Evolutionary conservation across 2,329 filamentous ascomycete species (phyloP).

Genomic region (Neonectria coccinea): DNA sequence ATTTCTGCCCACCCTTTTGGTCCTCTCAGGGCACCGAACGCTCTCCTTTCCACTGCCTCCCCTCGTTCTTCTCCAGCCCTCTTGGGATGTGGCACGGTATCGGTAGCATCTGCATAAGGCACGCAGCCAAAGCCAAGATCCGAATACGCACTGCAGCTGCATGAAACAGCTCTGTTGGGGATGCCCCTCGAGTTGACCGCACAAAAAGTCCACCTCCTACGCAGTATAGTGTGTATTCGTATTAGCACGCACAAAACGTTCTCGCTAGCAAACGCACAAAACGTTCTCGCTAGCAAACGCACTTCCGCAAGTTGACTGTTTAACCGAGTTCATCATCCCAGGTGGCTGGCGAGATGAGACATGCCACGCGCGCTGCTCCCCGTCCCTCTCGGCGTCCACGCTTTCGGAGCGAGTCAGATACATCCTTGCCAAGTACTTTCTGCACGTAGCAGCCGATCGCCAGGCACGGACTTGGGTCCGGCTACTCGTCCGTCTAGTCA

Average conservation of each 20-base stretch:
- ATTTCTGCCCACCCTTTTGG: slow-evolving; percentile 18
- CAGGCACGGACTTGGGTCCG: slow-evolving; percentile 42
- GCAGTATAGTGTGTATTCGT: not conserved
- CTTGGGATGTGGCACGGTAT: slow-evolving; percentile 4
- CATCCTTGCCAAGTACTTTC: slow-evolving; percentile 13
- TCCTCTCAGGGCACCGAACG: not conserved
- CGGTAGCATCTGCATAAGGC: slow-evolving; percentile 2
- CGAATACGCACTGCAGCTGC: slow-evolving; percentile 15
- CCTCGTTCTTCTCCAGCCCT: slow-evolving; percentile 12
- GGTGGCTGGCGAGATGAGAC: slow-evolving; percentile 18
- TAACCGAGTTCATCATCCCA: slow-evolving; percentile 16
- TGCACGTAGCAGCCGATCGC: slow-evolving; percentile 30
- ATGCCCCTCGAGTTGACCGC: not conserved
- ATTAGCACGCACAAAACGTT: not conserved
- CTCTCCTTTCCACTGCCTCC: slow-evolving; percentile 15
- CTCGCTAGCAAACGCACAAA: not conserved
- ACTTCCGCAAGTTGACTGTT: not conserved
- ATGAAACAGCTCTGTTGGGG: not conserved
- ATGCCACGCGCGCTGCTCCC: not conserved
- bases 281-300: not conserved
- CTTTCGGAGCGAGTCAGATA: slow-evolving; percentile 40
- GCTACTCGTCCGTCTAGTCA: slow-evolving; percentile 27
- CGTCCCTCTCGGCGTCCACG: slow-evolving; percentile 1
- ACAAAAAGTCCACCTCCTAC: no score
- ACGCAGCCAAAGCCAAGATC: not conserved